Evolutionary conservation across 2,329 filamentous ascomycete species (phyloP).

Genomic region (Apiospora aurea): DNA sequence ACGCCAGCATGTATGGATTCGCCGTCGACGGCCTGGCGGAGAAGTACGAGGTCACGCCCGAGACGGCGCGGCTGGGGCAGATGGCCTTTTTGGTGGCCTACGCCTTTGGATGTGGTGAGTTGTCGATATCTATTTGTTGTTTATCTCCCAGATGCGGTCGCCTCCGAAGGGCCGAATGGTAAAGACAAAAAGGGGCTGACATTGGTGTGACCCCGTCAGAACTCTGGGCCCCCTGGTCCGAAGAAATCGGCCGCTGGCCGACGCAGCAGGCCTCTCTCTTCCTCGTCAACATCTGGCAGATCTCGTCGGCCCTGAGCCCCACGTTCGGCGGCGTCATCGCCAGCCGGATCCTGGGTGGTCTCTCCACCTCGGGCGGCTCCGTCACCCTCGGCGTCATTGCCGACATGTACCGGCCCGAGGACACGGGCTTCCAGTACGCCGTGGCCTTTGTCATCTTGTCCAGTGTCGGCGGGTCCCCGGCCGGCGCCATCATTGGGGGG

Average conservation of each 20-base stretch:
- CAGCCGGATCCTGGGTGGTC: constrained; percentile 54
- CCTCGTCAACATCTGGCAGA: constrained; percentile 61
- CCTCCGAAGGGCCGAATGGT: no score
- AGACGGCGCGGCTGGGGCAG: constrained; percentile 55
- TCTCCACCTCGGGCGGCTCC: constrained; percentile 69
- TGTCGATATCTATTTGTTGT: no score
- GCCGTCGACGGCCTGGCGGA: constrained; percentile 53
- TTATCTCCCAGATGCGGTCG: no score
- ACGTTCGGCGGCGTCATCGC: constrained; percentile 51
- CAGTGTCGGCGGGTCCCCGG: constrained; percentile 60
- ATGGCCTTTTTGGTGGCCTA: constrained; percentile 59
- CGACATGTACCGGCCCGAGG: constrained; percentile 65
- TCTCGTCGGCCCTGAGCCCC: constrained; percentile 52
- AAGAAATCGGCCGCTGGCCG: constrained; percentile 59
- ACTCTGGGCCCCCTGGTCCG: constrained; percentile 62
- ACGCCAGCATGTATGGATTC: constrained; percentile 60
- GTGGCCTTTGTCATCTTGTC: constrained; percentile 67
- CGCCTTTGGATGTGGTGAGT: constrained; percentile 49
- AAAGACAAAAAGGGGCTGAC: no score
- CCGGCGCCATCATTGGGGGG: constrained; percentile 62
- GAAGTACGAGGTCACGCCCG: constrained; percentile 53
- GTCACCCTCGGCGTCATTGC: constrained; percentile 71
- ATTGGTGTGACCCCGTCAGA: constrained; percentile 43
- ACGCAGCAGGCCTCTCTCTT: constrained; percentile 58
- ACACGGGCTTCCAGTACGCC: constrained; percentile 59